Conservation (phyloP, 1,139 yeast species). For the Pneumocystis oryctolagi region DNA sequence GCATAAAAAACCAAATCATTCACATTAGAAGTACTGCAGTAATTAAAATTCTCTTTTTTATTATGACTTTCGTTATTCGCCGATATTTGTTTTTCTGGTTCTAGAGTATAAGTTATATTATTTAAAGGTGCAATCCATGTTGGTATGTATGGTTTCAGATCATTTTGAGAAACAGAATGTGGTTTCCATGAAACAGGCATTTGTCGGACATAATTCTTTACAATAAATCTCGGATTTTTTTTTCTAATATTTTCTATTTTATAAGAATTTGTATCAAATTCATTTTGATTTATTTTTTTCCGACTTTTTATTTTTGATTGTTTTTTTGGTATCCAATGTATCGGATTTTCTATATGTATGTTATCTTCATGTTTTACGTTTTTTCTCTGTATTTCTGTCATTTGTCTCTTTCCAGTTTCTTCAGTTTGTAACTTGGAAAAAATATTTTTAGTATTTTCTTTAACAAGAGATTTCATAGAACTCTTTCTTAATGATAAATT, state of each 20-base stretch:
- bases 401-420: background rate
- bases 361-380: background rate
- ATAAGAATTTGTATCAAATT: background rate
- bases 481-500: background rate
- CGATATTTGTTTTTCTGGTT: background rate
- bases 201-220: background rate
- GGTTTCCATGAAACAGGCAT: background rate
- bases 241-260: background rate
- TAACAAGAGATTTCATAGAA: background rate
- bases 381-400: background rate
- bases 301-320: background rate
- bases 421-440: background rate
- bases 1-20: background rate
- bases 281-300: background rate
- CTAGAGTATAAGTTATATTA: background rate
- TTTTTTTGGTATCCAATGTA: background rate
- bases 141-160: background rate
- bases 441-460: background rate
- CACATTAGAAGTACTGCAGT: background rate
- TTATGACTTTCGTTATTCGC: background rate
- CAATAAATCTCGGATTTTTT: background rate
- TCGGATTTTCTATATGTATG: background rate
- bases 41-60: background rate
- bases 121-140: background rate
- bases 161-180: background rate